Evolutionary conservation across 1,284 basidiomycete genomes (phyloP).

Genomic region (Quambalaria eucalypti): DNA sequence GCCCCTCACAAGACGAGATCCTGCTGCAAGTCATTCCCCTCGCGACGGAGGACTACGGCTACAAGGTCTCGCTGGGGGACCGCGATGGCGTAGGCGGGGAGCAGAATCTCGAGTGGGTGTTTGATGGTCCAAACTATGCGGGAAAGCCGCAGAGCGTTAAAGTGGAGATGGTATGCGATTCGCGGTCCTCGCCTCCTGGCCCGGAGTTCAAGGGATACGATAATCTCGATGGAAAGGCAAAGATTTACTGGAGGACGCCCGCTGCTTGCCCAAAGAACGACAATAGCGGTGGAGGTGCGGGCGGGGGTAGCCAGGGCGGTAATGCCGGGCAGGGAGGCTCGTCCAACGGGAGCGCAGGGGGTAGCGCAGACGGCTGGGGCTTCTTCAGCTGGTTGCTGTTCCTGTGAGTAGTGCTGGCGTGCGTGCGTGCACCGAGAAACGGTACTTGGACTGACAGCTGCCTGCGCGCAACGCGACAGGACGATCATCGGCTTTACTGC

Average conservation of each 20-base stretch:
- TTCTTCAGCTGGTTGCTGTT: conserved; percentile 2
- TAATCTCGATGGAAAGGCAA: background rate
- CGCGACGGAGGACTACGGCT: background rate
- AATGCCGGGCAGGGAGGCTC: background rate
- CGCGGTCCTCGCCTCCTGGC: too few relatives aligned
- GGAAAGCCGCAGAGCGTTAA: background rate
- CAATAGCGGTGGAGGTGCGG: background rate
- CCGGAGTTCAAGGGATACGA: background rate
- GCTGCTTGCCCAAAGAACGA: background rate
- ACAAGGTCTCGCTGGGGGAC: background rate
- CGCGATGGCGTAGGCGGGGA: background rate
- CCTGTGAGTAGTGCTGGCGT: conserved; percentile 1
- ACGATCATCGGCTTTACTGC: background rate
- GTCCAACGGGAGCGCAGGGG: background rate
- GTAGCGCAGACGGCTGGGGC: background rate
- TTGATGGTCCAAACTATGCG: background rate
- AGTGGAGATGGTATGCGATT: background rate
- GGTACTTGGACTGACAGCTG: too few relatives aligned
- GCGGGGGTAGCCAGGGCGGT: background rate
- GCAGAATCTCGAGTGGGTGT: background rate
- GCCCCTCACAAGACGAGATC: background rate
- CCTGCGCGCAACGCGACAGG: background rate
- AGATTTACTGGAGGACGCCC: background rate
- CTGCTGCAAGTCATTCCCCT: background rate
- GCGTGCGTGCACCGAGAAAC: too few relatives aligned